Percentiles rank a stretch among this genome's conserved stretches.
phyloP scores from a whole-genome alignment of 2,329 filamentous ascomycete genomes.

The Phyllosticta citriasiana region DNA sequence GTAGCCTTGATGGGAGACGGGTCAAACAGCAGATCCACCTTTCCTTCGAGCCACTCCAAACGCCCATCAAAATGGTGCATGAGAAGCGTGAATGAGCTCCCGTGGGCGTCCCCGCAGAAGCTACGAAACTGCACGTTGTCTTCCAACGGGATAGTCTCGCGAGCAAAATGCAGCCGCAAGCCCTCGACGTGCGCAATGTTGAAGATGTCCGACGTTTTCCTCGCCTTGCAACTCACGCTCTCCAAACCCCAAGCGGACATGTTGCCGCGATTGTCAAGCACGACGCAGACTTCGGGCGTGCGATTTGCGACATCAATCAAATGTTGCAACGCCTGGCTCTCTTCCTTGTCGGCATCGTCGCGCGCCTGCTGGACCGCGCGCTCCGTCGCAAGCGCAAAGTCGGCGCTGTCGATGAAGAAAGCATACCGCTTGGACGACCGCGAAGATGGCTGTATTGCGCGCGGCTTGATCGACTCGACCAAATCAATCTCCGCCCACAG shows the following conservation, averaged over 20 bases:
- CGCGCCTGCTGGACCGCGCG: conserved; percentile 57
- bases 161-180: conserved; percentile 33
- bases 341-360: conserved; percentile 40
- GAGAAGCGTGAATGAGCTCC: conserved; percentile 60
- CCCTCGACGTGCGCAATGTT: conserved; percentile 72
- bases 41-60: conserved; percentile 71
- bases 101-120: conserved; percentile 55
- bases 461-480: conserved; percentile 55
- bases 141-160: conserved; percentile 20
- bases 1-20: conserved; percentile 47
- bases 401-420: conserved; percentile 72
- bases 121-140: conserved; percentile 61
- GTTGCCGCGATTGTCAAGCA: conserved; percentile 71
- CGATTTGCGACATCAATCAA: conserved; percentile 78
- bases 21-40: conserved; percentile 72
- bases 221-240: conserved; percentile 63
- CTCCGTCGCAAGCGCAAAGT: conserved; percentile 70
- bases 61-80: conserved; percentile 78
- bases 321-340: conserved; percentile 68
- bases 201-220: conserved; percentile 61
- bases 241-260: conserved; percentile 93
- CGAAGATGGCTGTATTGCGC: conserved; percentile 31
- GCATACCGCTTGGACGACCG: conserved; percentile 50
- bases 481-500: conserved; percentile 78
- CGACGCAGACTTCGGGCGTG: conserved; percentile 76